Evolutionary conservation across 2,329 filamentous ascomycete genomes (phyloP), one percentile per base, ranked within the genome.

Genomic region (Monilinia aucupariae): DNA sequence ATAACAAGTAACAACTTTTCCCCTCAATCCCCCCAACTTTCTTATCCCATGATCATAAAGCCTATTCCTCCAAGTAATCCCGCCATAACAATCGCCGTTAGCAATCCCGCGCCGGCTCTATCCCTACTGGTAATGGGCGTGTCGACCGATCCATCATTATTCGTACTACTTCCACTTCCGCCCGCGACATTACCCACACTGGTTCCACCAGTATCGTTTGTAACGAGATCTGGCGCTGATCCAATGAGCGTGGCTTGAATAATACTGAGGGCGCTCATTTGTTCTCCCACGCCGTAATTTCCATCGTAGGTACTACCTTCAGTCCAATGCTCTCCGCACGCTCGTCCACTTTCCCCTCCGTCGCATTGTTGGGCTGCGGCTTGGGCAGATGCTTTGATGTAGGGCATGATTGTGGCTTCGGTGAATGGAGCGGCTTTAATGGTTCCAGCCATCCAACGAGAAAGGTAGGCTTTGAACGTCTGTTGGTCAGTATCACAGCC

Each of bases 251-350:
- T 85, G 39, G 80, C 79, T 50, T 89, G 79, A 5, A 88, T 81
- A 10, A 88, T 78, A 69, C 89, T 85, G 71, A 89, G 76, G 4
- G 83, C 85, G 1, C 83, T 79, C 86, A 90, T 89, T 74, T 90
- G 86, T 73, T 89, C 85, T 13, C 87, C 87, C 2, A 89, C 81
- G 12, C 86, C 87, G 8, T 79, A 81, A 2, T 77, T 78, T 37
- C 83, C 82, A 71, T 88, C 85, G 74, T 81, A 88, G 9, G 75
- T 75, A 0, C 74, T 76, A 25, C 74, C 77, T 64, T 81, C 79
- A 47, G 79, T 80, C 84, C 85, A 88, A 64, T 81, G 80, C 59
- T 85, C 72, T 13, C 85, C 83, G 67, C 85, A 88, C 78, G 85
- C 81, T 32, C 79, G 79, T 10, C 80, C 78, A 65, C 85, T 85